Evolutionary conservation across 2,329 filamentous ascomycete species (phyloP).

Genomic region (Penicillium sp.): DNA sequence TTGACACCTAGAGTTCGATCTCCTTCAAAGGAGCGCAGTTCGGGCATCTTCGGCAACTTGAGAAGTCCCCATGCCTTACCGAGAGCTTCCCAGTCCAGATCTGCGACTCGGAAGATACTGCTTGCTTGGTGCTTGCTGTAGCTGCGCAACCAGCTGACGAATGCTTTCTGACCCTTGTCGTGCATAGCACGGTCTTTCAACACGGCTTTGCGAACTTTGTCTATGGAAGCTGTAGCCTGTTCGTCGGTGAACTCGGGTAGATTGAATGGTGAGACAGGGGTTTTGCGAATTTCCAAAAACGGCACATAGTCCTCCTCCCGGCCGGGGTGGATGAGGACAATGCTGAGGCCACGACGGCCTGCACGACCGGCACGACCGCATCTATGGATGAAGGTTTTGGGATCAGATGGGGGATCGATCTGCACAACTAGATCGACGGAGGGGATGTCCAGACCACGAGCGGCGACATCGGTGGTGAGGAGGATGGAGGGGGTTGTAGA

Average conservation of each 20-base stretch:
- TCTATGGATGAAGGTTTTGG: slow-evolving; percentile 74
- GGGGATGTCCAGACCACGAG: slow-evolving; percentile 86
- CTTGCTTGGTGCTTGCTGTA: slow-evolving; percentile 89
- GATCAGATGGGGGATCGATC: slow-evolving; percentile 79
- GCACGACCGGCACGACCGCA: slow-evolving; percentile 64
- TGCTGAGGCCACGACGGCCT: slow-evolving; percentile 71
- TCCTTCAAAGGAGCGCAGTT: slow-evolving; percentile 71
- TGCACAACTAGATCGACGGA: slow-evolving; percentile 89
- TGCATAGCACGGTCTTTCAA: slow-evolving; percentile 65
- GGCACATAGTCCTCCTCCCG: slow-evolving; percentile 86
- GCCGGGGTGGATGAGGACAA: slow-evolving; percentile 81
- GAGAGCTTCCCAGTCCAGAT: slow-evolving; percentile 81
- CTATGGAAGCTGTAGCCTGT: slow-evolving; percentile 59
- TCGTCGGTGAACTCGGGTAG: slow-evolving; percentile 58
- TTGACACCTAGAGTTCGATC: slow-evolving; percentile 60
- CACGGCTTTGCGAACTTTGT: slow-evolving; percentile 59
- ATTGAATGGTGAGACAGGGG: slow-evolving; percentile 67
- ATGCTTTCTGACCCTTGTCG: slow-evolving; percentile 86
- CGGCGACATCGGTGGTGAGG: slow-evolving; percentile 88
- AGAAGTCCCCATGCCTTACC: slow-evolving; percentile 83
- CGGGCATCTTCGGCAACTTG: slow-evolving; percentile 89
- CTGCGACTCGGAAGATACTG: slow-evolving; percentile 81
- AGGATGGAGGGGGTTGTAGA: slow-evolving; percentile 75
- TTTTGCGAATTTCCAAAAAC: slow-evolving; percentile 84
- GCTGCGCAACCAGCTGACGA: slow-evolving; percentile 88